These are phyloP conservation scores for Pseudogymnoascus pannorum DNA, from an alignment of 2,329 filamentous ascomycete genomes.

Conservation along the genomic window DNA sequence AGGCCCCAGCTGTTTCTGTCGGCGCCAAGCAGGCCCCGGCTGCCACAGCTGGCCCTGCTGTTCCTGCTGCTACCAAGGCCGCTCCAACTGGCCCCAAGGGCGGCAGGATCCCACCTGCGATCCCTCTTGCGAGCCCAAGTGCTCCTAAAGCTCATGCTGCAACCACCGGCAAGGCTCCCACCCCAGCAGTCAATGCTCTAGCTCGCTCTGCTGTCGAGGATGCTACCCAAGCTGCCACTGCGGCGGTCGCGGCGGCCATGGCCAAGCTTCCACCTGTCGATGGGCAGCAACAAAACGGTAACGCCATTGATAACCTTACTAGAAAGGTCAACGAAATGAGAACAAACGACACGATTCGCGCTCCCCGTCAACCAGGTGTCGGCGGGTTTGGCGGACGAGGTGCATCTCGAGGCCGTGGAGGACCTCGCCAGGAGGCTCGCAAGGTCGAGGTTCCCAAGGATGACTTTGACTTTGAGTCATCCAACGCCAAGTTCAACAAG, in stretches of 20 bases:
- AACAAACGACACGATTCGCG: constrained; percentile 48
- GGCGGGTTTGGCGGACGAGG: constrained; percentile 34
- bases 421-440: constrained; percentile 35
- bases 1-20: constrained; percentile 17
- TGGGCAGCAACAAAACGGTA: constrained; percentile 30
- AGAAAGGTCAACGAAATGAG: constrained; percentile 74
- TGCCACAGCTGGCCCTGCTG: constrained; percentile 12
- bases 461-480: constrained; percentile 84
- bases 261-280: constrained; percentile 50
- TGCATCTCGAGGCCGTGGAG: constrained; percentile 32
- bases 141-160: constrained; percentile 33
- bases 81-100: constrained; percentile 36
- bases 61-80: constrained; percentile 17
- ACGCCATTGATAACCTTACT: constrained; percentile 61
- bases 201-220: constrained; percentile 46
- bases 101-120: constrained; percentile 54
- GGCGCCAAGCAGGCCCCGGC: constrained; percentile 10
- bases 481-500: constrained; percentile 85
- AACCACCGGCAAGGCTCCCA: constrained; percentile 12
- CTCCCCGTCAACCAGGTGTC: constrained; percentile 39
- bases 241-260: constrained; percentile 75
- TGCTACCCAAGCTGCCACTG: constrained; percentile 67
- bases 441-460: constrained; percentile 85
- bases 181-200: constrained; percentile 12
- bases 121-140: constrained; percentile 51